Evolutionary conservation across 148 eudicot species (phyloP).

Genomic region (Selenicereus undatus): DNA sequence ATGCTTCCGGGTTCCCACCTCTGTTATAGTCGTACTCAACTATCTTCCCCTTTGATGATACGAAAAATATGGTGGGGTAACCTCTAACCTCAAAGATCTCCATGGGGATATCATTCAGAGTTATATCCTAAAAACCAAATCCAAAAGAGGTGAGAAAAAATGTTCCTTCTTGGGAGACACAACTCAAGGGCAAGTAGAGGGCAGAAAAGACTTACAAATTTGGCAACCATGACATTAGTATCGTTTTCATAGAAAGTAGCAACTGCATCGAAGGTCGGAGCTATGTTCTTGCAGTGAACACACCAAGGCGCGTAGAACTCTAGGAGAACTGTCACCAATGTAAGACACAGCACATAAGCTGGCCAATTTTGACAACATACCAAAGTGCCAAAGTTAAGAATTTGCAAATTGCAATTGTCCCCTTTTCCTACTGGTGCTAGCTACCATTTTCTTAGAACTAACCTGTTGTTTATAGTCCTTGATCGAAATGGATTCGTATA

Average conservation of each 20-base stretch:
- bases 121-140: constrained; percentile 29
- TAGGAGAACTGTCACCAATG: constrained; percentile 30
- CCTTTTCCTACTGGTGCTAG: too few relatives aligned
- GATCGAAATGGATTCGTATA: too few relatives aligned
- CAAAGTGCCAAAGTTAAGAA: not conserved
- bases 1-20: constrained; percentile 20
- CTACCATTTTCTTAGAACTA: too few relatives aligned
- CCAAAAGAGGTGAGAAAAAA: not conserved
- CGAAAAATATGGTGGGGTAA: constrained; percentile 34
- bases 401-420: too few relatives aligned
- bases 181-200: not conserved
- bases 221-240: constrained; percentile 38
- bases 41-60: constrained; percentile 21
- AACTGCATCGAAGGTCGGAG: constrained; percentile 37
- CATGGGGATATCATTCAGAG: constrained; percentile 35
- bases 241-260: constrained; percentile 37
- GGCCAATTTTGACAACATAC: not conserved
- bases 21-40: constrained; percentile 18
- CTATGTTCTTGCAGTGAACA: constrained; percentile 42
- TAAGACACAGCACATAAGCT: not conserved
- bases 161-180: not conserved
- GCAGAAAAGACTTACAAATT: constrained; percentile 29
- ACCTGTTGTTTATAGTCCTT: too few relatives aligned
- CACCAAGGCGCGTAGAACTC: constrained; percentile 59
- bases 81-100: constrained; percentile 30